A percentile compares a stretch with the other conserved stretches of the same genome.
phyloP scores from a whole-genome alignment of 441 rosid genomes.

The Theobroma grandiflorum region DNA sequence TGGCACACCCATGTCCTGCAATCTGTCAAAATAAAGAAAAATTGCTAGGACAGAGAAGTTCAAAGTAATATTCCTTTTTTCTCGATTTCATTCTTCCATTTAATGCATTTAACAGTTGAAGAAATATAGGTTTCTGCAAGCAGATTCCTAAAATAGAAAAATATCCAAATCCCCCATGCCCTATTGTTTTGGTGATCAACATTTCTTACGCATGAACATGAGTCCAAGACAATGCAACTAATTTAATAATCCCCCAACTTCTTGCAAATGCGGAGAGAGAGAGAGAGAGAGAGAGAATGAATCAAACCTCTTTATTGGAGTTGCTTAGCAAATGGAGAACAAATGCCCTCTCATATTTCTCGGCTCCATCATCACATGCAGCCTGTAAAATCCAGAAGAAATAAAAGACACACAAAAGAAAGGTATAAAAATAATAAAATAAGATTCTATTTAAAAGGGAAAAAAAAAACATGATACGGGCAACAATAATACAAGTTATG shows the following conservation, averaged over 20 bases:
- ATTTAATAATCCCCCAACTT: background rate
- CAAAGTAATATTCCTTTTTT: background rate
- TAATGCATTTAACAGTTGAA: background rate
- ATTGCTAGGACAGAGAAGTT: too few species aligned
- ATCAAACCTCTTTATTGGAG: constrained; percentile 69
- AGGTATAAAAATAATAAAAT: background rate
- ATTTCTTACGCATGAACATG: background rate
- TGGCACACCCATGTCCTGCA: background rate
- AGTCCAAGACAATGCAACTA: constrained; percentile 7
- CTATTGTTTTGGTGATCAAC: background rate
- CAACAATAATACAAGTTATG: background rate
- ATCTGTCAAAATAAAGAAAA: background rate
- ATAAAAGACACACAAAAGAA: constrained; percentile 9
- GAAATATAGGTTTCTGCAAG: background rate
- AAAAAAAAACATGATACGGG: background rate
- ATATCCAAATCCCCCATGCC: background rate
- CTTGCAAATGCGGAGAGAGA: background rate
- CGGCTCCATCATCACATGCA: constrained; percentile 77
- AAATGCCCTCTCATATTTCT: constrained; percentile 82
- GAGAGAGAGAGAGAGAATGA: background rate
- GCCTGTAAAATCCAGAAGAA: constrained; percentile 52
- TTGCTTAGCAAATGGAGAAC: constrained; percentile 70
- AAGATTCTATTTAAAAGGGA: too few species aligned
- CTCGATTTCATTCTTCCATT: background rate
- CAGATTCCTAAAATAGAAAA: background rate